These are phyloP conservation scores for Globisporangium irregulare DNA, from an alignment of 352 stramenopile genomes.

Conservation along the genomic window DNA sequence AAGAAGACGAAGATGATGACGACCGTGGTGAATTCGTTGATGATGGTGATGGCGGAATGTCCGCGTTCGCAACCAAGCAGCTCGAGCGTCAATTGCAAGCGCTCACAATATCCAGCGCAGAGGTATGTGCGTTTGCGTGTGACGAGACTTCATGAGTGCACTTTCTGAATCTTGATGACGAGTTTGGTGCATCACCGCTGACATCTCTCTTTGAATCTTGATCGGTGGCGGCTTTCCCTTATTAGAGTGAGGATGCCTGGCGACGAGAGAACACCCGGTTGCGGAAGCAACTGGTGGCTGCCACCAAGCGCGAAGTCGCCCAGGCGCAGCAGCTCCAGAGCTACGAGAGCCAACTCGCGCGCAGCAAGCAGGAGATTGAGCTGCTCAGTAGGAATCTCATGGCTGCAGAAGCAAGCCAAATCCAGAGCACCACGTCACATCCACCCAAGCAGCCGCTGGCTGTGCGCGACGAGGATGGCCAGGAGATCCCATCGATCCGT, in stretches of 20 bases:
- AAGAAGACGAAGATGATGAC: neutral
- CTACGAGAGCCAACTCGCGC: conserved; percentile 9
- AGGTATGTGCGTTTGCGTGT: neutral
- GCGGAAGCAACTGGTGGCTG: conserved; percentile 16
- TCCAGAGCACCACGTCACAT: neutral
- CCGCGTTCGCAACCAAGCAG: neutral
- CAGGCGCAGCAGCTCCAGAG: conserved; percentile 12
- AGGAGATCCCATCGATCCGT: neutral
- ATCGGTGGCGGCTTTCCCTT: neutral
- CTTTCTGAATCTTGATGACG: too few species aligned
- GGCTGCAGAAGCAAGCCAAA: neutral
- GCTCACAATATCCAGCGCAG: conserved; percentile 1
- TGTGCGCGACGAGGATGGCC: neutral
- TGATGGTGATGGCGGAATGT: neutral
- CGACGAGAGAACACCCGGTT: conserved; percentile 26
- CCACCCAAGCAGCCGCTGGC: neutral
- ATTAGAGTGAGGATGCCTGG: conserved; percentile 25
- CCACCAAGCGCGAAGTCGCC: conserved; percentile 12
- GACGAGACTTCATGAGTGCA: neutral
- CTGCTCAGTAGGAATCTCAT: conserved; percentile 1
- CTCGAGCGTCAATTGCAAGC: conserved; percentile 7
- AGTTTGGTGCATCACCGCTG: neutral
- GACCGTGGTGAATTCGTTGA: conserved; percentile 2
- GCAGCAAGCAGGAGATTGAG: conserved; percentile 14
- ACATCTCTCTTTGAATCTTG: neutral